phyloP scores from a whole-genome alignment of 306 rosid genomes.

The Cajanus cajan region DNA sequence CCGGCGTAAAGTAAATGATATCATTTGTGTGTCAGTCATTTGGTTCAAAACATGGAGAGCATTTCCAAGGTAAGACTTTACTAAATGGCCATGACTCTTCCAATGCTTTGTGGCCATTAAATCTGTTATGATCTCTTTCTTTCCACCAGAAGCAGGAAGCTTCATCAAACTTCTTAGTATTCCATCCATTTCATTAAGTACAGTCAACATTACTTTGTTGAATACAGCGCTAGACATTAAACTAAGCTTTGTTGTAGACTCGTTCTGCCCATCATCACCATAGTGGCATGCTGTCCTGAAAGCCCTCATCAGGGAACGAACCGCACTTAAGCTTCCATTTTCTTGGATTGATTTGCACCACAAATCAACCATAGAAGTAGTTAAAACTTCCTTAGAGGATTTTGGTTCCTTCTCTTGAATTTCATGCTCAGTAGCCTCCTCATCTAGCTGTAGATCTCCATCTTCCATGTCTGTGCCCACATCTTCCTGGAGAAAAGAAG shows the following conservation, averaged over 20 bases:
- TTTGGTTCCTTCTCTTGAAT: constrained; percentile 43
- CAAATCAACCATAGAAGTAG: constrained; percentile 71
- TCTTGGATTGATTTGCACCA: constrained; percentile 68
- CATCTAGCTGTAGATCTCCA: constrained; percentile 39
- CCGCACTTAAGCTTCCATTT: constrained; percentile 58
- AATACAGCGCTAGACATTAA: constrained; percentile 82
- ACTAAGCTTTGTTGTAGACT: constrained; percentile 53
- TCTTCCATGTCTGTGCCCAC: constrained; percentile 54
- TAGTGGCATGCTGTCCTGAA: constrained; percentile 91
- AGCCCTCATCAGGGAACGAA: constrained; percentile 75
- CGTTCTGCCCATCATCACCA: constrained; percentile 77
- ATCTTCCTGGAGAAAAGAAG: constrained; percentile 59
- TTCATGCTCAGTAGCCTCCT: constrained; percentile 33
- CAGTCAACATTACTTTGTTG: constrained; percentile 86
- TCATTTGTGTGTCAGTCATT: constrained; percentile 94
- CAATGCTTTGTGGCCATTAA: constrained; percentile 69
- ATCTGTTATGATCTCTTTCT: constrained; percentile 65
- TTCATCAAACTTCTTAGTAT: constrained; percentile 71
- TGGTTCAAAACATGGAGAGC: constrained; percentile 88
- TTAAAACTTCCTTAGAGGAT: constrained; percentile 52
- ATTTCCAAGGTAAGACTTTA: constrained; percentile 94
- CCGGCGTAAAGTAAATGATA: constrained; percentile 77
- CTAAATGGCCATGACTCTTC: constrained; percentile 69
- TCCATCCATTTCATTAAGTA: constrained; percentile 83
- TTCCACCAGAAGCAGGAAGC: constrained; percentile 86